phyloP scores from a whole-genome alignment of 176 grass and related monocot species.

The Stipa capillata region DNA sequence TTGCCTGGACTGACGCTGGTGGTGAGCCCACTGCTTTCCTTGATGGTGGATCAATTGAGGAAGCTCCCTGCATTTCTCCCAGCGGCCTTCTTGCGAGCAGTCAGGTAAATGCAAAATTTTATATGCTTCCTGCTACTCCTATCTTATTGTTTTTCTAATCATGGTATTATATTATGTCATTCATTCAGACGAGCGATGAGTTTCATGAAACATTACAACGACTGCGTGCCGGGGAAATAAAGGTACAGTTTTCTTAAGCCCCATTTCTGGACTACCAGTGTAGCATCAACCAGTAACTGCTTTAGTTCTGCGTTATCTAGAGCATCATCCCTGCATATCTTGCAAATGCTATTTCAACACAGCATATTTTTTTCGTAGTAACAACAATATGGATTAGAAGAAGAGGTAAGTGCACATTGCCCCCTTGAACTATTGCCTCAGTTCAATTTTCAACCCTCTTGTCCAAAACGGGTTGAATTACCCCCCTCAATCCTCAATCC shows the following conservation, averaged over 20 bases:
- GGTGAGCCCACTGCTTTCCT: conserved; percentile 85
- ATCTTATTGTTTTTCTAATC: conserved; percentile 5
- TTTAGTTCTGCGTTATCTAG: neutral
- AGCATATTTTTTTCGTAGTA: neutral
- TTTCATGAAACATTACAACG: conserved; percentile 58
- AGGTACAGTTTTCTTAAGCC: conserved; percentile 41
- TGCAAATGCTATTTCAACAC: neutral
- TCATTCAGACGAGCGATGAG: conserved; percentile 56
- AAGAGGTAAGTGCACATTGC: too few relatives aligned
- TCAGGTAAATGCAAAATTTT: conserved; percentile 49
- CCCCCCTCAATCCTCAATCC: too few relatives aligned
- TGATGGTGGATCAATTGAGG: conserved; percentile 94
- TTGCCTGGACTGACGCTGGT: conserved; percentile 83
- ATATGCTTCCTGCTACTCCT: neutral
- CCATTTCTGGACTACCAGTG: neutral
- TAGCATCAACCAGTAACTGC: neutral
- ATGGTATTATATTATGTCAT: conserved; percentile 9
- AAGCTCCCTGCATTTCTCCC: conserved; percentile 81
- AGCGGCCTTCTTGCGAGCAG: conserved; percentile 79
- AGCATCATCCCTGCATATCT: neutral
- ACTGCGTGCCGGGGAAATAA: conserved; percentile 70
- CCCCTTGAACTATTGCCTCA: too few relatives aligned
- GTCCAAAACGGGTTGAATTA: too few relatives aligned
- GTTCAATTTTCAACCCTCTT: too few relatives aligned
- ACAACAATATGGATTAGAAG: neutral